These are phyloP conservation scores for Antrodiella citrinella DNA, from an alignment of 768 basidiomycete genomes.

Conservation along the genomic window DNA sequence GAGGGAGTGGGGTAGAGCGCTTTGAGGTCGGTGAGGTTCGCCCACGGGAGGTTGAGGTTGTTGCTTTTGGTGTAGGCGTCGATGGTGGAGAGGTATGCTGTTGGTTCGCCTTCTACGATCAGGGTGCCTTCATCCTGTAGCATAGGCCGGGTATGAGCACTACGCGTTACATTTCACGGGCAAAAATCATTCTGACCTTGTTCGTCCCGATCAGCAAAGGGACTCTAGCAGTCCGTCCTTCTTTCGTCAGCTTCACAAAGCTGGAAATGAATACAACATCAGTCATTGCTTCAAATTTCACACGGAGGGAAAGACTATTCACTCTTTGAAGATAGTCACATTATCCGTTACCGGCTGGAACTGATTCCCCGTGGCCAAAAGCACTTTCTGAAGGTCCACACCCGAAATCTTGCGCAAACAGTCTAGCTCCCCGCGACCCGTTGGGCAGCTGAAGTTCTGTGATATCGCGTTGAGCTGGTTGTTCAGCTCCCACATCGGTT, in stretches of 20 bases:
- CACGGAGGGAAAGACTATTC: not conserved
- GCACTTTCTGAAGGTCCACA: slow-evolving; percentile 12
- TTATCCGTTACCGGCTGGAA: slow-evolving; percentile 23
- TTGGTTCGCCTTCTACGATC: slow-evolving; percentile 20
- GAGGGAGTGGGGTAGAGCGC: slow-evolving; percentile 17
- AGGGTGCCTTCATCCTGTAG: slow-evolving; percentile 18
- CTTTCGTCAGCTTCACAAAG: slow-evolving; percentile 15
- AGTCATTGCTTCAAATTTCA: too few relatives aligned
- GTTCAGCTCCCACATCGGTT: slow-evolving; percentile 17
- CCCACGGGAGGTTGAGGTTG: slow-evolving; percentile 20
- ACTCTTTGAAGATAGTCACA: slow-evolving; percentile 19
- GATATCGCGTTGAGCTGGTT: slow-evolving; percentile 15
- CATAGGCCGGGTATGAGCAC: not conserved
- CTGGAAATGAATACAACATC: slow-evolving; percentile 3
- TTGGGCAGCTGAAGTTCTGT: slow-evolving; percentile 16
- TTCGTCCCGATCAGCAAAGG: slow-evolving; percentile 20
- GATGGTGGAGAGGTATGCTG: slow-evolving; percentile 13
- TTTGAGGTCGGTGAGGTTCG: slow-evolving; percentile 14
- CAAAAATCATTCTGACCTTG: not conserved
- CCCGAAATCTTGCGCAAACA: slow-evolving; percentile 16
- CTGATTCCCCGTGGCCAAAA: slow-evolving; percentile 16
- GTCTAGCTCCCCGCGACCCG: slow-evolving; percentile 13
- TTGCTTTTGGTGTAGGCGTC: slow-evolving; percentile 18
- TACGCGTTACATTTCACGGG: too few relatives aligned
- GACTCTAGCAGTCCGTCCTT: slow-evolving; percentile 13